Evolutionary conservation across 495 filamentous ascomycete genomes (phyloP).

Genomic region (Daldinia decipiens): DNA sequence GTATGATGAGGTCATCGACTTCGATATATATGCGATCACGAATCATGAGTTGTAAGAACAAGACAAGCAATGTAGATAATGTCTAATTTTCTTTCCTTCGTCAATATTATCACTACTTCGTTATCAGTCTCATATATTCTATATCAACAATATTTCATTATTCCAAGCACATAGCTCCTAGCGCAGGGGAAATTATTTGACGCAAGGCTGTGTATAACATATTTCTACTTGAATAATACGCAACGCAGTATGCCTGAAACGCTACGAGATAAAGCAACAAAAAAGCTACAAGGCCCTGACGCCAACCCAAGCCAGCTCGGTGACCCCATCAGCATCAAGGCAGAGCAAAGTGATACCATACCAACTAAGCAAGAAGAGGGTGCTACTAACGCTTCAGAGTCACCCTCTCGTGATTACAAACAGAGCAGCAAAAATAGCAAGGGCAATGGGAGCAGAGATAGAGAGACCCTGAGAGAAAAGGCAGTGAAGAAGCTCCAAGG

Average conservation of each 20-base stretch:
- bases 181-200: not conserved
- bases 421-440: not conserved
- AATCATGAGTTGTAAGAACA: conserved; percentile 15
- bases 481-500: conserved; percentile 52
- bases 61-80: conserved; percentile 10
- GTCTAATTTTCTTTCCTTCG: conserved; percentile 9
- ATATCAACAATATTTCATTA: not conserved
- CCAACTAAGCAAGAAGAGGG: conserved; percentile 38
- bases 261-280: conserved; percentile 49
- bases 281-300: conserved; percentile 50
- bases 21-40: conserved; percentile 38
- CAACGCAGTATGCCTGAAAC: conserved; percentile 44
- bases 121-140: not conserved
- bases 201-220: not conserved
- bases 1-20: conserved; percentile 46
- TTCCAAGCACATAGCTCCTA: not conserved
- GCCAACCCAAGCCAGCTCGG: conserved; percentile 58
- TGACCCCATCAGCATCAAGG: conserved; percentile 57
- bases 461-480: conserved; percentile 42
- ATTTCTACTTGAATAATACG: not conserved
- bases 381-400: conserved; percentile 14
- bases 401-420: not conserved
- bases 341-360: conserved; percentile 49
- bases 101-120: not conserved
- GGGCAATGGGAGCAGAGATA: not conserved